Conservation (phyloP, 78 protist species). For the Emiliania huxleyi region DNA sequence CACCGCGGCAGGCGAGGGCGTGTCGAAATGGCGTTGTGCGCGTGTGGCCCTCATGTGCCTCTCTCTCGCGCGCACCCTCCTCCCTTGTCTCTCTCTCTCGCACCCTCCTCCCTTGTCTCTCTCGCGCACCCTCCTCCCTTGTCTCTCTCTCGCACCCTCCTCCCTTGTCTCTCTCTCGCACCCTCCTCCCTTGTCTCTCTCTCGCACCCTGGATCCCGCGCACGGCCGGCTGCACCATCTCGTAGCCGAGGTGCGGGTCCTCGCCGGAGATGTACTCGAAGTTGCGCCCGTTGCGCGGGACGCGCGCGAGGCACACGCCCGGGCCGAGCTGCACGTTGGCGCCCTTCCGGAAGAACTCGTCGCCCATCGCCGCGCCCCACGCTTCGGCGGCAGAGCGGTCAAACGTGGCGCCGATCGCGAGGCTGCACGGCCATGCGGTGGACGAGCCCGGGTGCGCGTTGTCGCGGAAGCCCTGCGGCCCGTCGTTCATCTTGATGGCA, state of each 20-base stretch:
- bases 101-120: no score
- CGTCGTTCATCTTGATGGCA: conserved; percentile 42
- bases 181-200: no score
- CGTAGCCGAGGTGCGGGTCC: conserved; percentile 25
- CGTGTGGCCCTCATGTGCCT: no score
- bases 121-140: no score
- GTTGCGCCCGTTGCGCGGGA: conserved; percentile 48
- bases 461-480: conserved; percentile 52
- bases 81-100: no score
- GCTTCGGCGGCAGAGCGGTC: background rate
- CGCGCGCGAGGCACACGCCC: conserved; percentile 47
- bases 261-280: conserved; percentile 44
- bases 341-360: background rate
- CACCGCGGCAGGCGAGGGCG: no score
- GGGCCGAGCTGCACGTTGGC: conserved; percentile 56
- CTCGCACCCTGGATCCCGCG: background rate
- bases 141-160: no score
- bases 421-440: conserved; percentile 33
- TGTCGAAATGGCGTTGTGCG: no score
- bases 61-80: no score
- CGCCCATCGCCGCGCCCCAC: conserved; percentile 49
- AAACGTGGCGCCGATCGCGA: conserved; percentile 43
- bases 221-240: background rate
- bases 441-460: background rate
- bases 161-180: no score